Evolutionary conservation across 148 eudicot species (phyloP).

Genomic region (Heliamphora exappendiculata): DNA sequence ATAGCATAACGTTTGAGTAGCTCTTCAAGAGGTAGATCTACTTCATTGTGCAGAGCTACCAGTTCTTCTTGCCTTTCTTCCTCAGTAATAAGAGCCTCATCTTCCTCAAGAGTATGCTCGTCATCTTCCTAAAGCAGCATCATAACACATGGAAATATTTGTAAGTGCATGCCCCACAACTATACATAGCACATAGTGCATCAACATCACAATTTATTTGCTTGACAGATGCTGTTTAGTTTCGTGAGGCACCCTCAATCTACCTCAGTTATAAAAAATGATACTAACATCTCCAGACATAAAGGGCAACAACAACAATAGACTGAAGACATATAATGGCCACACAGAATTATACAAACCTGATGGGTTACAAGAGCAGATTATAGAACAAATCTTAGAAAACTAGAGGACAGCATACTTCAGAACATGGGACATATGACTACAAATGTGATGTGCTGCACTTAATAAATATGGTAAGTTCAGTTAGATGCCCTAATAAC

Average conservation of each 20-base stretch:
- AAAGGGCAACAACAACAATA: not conserved
- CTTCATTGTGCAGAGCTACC: slow-evolving; percentile 72
- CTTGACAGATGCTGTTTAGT: not conserved
- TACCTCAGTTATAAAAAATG: not conserved
- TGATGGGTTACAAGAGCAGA: not conserved
- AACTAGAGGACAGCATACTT: not conserved
- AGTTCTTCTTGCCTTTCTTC: slow-evolving; percentile 87
- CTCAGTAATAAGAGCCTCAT: slow-evolving; percentile 84
- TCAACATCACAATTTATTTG: not conserved
- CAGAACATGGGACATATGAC: not conserved
- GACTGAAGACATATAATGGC: not conserved
- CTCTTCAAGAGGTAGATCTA: slow-evolving; percentile 82
- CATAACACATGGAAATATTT: slow-evolving; percentile 14
- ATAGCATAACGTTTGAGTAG: slow-evolving; percentile 61
- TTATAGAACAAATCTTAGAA: not conserved
- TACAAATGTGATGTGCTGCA: not conserved
- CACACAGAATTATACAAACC: not conserved
- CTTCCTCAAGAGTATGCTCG: slow-evolving; percentile 88
- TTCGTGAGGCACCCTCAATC: not conserved
- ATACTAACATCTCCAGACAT: not conserved
- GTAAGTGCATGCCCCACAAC: slow-evolving; percentile 1
- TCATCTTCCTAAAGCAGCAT: slow-evolving; percentile 83
- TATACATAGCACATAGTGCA: not conserved
- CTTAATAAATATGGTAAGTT: not conserved
- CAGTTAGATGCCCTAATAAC: not conserved